Evolutionary conservation across 108 stramenopile species (phyloP).

Genomic region (Nitzschia sp.): DNA sequence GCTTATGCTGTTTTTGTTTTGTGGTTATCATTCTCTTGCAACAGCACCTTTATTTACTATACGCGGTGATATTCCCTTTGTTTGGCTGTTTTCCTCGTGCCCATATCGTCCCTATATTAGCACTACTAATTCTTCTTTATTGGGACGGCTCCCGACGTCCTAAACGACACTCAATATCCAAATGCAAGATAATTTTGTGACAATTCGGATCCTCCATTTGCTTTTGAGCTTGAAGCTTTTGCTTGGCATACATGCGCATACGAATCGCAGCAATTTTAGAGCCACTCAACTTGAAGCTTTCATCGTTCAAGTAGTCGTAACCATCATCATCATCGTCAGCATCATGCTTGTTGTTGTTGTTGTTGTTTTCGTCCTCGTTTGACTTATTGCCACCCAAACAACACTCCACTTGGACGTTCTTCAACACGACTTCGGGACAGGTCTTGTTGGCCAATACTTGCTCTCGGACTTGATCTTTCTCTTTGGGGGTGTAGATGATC

Average conservation of each 20-base stretch:
- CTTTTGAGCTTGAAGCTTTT: conserved; percentile 15
- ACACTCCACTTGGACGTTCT: conserved; percentile 14
- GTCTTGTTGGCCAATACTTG: conserved; percentile 13
- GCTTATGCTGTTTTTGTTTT: too few relatives aligned
- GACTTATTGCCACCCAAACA: not conserved
- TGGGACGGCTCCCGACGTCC: not conserved
- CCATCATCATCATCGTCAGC: too few relatives aligned
- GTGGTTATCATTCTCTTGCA: too few relatives aligned
- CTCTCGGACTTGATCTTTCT: conserved; percentile 9
- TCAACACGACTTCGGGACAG: conserved; percentile 12
- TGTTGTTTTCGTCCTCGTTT: not conserved
- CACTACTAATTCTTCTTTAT: not conserved
- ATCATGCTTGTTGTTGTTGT: not conserved
- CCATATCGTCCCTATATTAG: not conserved
- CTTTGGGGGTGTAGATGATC: conserved; percentile 1
- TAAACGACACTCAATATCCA: conserved; percentile 17
- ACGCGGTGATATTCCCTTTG: too few relatives aligned
- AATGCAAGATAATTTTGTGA: not conserved
- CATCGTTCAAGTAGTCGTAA: not conserved
- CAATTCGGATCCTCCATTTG: conserved; percentile 15
- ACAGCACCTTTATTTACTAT: too few relatives aligned
- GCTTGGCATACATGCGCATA: conserved; percentile 20
- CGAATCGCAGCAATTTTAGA: conserved; percentile 16
- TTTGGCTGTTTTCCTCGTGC: too few relatives aligned
- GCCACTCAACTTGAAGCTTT: conserved; percentile 11